Conservation (phyloP, 2,329 filamentous ascomycete genomes). For the Ciborinia camelliae region DNA sequence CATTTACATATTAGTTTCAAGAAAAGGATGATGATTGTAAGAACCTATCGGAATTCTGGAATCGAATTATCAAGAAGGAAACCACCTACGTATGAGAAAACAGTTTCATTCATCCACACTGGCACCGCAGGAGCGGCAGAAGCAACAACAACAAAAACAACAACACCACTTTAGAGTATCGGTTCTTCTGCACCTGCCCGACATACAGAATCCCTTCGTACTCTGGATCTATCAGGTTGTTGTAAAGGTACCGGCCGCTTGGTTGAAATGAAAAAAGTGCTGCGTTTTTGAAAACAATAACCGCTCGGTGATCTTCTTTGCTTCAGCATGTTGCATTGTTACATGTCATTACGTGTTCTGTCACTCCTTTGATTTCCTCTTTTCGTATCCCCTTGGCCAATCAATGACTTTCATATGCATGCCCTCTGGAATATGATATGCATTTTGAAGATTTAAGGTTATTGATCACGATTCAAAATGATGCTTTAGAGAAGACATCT, state of each 20-base stretch:
- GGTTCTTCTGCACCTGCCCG: constrained; percentile 10
- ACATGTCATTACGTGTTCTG: constrained; percentile 15
- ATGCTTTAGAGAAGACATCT: neutral
- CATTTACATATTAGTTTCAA: neutral
- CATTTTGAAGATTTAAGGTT: too few relatives aligned
- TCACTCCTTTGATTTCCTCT: neutral
- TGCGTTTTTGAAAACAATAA: neutral
- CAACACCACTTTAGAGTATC: neutral
- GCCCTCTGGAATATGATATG: neutral
- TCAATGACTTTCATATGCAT: neutral
- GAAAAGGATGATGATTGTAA: neutral
- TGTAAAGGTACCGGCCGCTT: constrained; percentile 11
- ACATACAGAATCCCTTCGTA: neutral
- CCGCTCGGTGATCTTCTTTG: neutral
- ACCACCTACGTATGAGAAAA: neutral
- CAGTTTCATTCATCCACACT: neutral
- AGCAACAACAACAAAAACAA: neutral
- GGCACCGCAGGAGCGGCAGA: neutral
- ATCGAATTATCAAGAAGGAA: neutral
- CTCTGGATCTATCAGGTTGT: constrained; percentile 1
- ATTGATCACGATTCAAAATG: neutral
- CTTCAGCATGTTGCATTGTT: neutral
- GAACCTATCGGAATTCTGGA: neutral
- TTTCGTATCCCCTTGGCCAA: constrained; percentile 1
- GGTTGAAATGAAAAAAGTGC: constrained; percentile 9